Conservation (phyloP, 2,329 filamentous ascomycete genomes). For the Phialocephala subalpina region DNA sequence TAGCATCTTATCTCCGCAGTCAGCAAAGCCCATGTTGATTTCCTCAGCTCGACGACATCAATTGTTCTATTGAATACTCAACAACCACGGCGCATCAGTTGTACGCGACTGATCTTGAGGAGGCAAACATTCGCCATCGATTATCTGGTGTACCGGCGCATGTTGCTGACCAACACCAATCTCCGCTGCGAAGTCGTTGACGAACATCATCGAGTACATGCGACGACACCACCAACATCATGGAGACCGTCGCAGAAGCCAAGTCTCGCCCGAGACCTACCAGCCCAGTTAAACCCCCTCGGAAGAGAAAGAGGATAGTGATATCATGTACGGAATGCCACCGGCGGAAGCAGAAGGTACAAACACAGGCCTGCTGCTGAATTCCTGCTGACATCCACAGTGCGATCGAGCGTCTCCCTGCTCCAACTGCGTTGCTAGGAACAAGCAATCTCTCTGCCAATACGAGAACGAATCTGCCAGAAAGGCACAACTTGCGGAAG, state of each 20-base stretch:
- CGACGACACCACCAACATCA: slow-evolving; percentile 11
- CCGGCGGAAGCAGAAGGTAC: slow-evolving; percentile 58
- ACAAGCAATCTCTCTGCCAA: slow-evolving; percentile 61
- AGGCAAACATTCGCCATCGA: neutral
- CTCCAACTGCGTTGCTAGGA: slow-evolving; percentile 64
- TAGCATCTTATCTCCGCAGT: slow-evolving; percentile 7
- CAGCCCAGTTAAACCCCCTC: slow-evolving; percentile 35
- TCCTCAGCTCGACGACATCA: neutral
- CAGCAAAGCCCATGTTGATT: slow-evolving; percentile 1
- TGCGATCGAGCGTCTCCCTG: slow-evolving; percentile 68
- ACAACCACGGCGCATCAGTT: neutral
- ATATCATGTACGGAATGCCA: slow-evolving; percentile 72
- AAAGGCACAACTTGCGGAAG: slow-evolving; percentile 42
- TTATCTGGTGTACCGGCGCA: neutral
- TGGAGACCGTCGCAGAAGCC: slow-evolving; percentile 18
- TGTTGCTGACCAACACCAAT: neutral
- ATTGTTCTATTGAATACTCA: neutral
- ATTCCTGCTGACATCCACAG: slow-evolving; percentile 44
- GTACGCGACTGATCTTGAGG: neutral
- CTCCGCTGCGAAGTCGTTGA: neutral
- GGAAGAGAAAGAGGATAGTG: slow-evolving; percentile 66
- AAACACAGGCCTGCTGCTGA: neutral
- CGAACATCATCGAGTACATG: slow-evolving; percentile 6
- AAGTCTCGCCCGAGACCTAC: slow-evolving; percentile 21
- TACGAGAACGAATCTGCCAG: slow-evolving; percentile 57